Base-by-base conservation (phyloP, 768 basidiomycete genomes). In the Phylloporus sp. region DNA sequence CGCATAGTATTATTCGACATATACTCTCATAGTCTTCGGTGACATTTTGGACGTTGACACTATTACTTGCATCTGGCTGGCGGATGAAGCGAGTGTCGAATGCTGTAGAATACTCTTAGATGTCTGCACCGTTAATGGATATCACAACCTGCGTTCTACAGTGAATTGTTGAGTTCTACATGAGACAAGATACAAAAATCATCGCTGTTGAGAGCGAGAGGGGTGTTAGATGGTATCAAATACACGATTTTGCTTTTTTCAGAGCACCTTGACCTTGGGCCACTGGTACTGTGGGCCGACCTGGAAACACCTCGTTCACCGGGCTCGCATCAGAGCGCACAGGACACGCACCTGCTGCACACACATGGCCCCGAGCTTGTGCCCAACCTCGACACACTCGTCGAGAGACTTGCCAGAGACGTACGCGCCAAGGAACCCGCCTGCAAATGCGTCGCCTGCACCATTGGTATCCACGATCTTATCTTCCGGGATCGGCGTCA, bases 381-480 rank as follows among this genome's bases (percentile, higher is more conserved):
- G 95, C 1, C 95, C 97, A 26, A 79, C 82, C 72, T 87, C 82
- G 53, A 99, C 80, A 42, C 79, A 79, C 69, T 92, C 85, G 18
- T 87, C 84, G 26, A 91, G 63, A 26, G 65, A 72, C 78, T 91
- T 97, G 12, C 92, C 94, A 31, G 80, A 69, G 46, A 91, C 84
- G 50, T 81, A 76, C 2, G 87, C 95, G 45, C 91, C 97, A 47
- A 97, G 71, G 80, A 98, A 95, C 34, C 91, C 97, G 52, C 95
- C 97, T 23, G 94, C 93, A 62, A 99, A 98, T 38, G 91, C 92
- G 68, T 99, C 95, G 38, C 97, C 97, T 20, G 97, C 97, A 46
- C 91, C 97, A 70, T 99, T 99, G 43, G 97, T 98, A 69, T 99
- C 97, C 52, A 97, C 86, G 59, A 97, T 94, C 69, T 85, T 61